Evolutionary conservation across 1,284 basidiomycete genomes (phyloP), one percentile per base, ranked within the genome.

Genomic region (Cutaneotrichosporon sp.): DNA sequence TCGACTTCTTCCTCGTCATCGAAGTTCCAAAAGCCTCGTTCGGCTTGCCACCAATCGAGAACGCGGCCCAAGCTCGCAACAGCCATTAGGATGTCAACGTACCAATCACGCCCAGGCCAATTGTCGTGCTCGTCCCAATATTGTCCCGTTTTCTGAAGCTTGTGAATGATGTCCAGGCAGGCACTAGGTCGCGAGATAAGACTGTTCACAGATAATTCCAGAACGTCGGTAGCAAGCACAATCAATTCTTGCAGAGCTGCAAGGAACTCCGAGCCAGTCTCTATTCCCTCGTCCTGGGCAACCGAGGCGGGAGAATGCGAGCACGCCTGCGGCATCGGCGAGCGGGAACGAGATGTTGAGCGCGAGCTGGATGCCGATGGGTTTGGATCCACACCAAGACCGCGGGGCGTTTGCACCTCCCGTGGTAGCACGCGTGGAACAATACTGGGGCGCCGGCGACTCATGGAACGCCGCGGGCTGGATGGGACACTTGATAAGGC

Each of bases 21-120:
- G 68, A 97, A 97, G 68, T 97, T 97, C 96, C 96, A 99, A 75
- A 98, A 98, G 59, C 93, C 90, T 69, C 94, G 94, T 77, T 98
- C 96, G n/a, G 94, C 94, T 72, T 97, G 91, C 94, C 94, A 99
- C 96, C 96, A 99, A 69, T 98, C 96, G 55, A 97, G 85, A 23
- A 98, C 94, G 52, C 96, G 87, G 71, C 87, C 90, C 55, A 99
- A 84, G 63, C 88, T 90, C 39, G 96, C 96, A 46, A 98, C 87
- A n/a, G 96, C 93, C 49, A 98, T 84, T 8, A 97, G 80, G 21
- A 96, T 85, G 71, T 94, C 91, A 54, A 97, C 93, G 74, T 97
- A 98, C 96, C 96, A 99, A 54, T 88, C 90, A 51, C 94, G 83
- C 13, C 96, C 93, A 53, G 94, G 91, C 90, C 94, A 97, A 68